Evolutionary conservation across 2,329 filamentous ascomycete genomes (phyloP).

Genomic region (Phaeosphaeriaceae sp.): DNA sequence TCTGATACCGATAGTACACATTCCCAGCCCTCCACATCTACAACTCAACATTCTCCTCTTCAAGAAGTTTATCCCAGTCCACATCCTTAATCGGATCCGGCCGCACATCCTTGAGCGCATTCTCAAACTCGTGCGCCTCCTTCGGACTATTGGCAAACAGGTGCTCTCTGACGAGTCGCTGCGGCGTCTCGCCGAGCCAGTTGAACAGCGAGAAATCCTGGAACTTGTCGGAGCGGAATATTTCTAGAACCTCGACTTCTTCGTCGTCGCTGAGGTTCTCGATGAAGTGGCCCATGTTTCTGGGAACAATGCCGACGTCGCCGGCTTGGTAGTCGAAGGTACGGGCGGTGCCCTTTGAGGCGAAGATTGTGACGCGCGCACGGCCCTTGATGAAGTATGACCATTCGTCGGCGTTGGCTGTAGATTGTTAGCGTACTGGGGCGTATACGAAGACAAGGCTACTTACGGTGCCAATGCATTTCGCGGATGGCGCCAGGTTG

Average conservation of each 20-base stretch:
- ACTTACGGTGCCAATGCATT: slow-evolving; percentile 77
- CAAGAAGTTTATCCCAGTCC: slow-evolving; percentile 32
- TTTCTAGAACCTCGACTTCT: slow-evolving; percentile 75
- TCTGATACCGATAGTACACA: no score
- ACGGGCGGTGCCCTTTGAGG: slow-evolving; percentile 69
- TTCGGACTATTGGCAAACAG: slow-evolving; percentile 68
- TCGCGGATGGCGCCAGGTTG: slow-evolving; percentile 75
- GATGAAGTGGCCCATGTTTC: slow-evolving; percentile 80
- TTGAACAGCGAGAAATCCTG: slow-evolving; percentile 76
- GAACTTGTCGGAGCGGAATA: slow-evolving; percentile 75
- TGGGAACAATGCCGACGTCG: slow-evolving; percentile 78
- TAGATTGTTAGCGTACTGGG: slow-evolving; percentile 1
- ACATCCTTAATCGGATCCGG: slow-evolving; percentile 56
- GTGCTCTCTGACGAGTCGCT: slow-evolving; percentile 69
- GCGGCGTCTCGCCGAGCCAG: slow-evolving; percentile 76
- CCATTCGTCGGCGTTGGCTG: slow-evolving; percentile 74
- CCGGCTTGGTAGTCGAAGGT: slow-evolving; percentile 79
- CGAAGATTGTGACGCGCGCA: slow-evolving; percentile 77
- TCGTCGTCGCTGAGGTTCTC: slow-evolving; percentile 79
- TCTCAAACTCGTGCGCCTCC: slow-evolving; percentile 67
- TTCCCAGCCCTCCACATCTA: slow-evolving; percentile 2
- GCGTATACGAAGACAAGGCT: neutral
- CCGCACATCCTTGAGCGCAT: slow-evolving; percentile 65
- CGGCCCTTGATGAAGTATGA: slow-evolving; percentile 77
- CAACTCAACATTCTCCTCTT: slow-evolving; percentile 32